Evolutionary conservation across 768 basidiomycete genomes (phyloP), one percentile per base, ranked within the genome.

Genomic region (Mycena alexandri): DNA sequence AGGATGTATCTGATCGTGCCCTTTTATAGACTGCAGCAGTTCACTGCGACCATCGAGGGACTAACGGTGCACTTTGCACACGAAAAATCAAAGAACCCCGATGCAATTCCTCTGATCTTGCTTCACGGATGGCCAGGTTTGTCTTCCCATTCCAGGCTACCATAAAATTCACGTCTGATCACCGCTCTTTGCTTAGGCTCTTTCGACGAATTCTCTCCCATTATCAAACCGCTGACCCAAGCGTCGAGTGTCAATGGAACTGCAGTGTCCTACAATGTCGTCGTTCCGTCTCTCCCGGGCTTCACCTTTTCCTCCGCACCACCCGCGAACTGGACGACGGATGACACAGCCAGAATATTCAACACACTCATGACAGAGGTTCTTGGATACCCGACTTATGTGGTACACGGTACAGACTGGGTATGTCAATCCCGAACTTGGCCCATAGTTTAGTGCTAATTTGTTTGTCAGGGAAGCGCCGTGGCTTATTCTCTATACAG

Each of bases 321-420:
- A 8, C 66, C 66, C 5, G 17, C 41, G 7, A 69, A 62, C 22
- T 72, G 74, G 73, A 72, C 63, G 14, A 50, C 72, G 3, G 56
- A 65, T 13, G 74, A 77, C 54, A 77, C 72, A 33, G 75, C 76
- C 5, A 51, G 72, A 24, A 60, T 75, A 44, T 75, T 68, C 57
- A 73, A 77, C 51, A 72, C 64, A 5, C 71, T 77, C 38, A 74
- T 77, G 75, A 70, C 63, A 10, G 69, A 73, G 38, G 71, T 76
- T 10, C 68, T 77, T 2, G 72, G 71, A 19, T 77, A 76, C 60
- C 51, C 54, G 33, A 52, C 61, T 42, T 77, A 76, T 41, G 70
- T 68, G 46, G 65, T 70, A 4, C 62, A 74, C 43, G 76, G 71
- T 2, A 71, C 71, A n/a, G 76, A 77, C 56, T 74, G 71, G 71